Base-by-base conservation (phyloP, 2,329 filamentous ascomycete species). In the Massarina eburnea region DNA sequence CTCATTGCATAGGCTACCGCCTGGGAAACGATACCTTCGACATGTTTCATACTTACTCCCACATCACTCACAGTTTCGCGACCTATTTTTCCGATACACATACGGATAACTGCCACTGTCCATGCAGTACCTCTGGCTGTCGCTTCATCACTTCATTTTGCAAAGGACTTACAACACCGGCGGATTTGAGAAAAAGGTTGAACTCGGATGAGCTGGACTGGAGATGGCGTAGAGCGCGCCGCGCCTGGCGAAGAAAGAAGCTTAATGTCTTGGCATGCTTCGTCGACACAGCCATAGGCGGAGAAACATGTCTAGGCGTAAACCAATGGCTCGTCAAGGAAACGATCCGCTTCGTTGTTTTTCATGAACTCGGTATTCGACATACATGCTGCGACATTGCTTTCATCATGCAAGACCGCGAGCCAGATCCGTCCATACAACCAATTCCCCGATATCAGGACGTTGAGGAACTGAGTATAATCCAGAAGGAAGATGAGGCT, bases 301-400 rank as follows among this genome's bases (percentile, higher is more conserved):
- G 10, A 18, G 22, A n/a, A 19, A 18, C 8, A 4, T 14, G 14
- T 3, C 10, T 9, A 14, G 26, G 8, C 3, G 5, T 19, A 17
- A 40, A 40, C 22, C 15, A 22, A 18, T 40, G 37, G 37, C 37
- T 40, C 22, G 22, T 40, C n/a, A 29, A n/a, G 3, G 37, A 40
- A 19, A 6, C n/a, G 21, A 40, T 40, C 19, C 37, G 37, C 19
- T 17, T 40, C 12, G 24, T 19, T n/a, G 37, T 40, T 4, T 40
- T 40, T 14, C 27, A 20, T 15, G n/a, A 9, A 19, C 37, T 40
- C 24, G 37, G 22, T 14, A 38, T 40, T 22, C 7, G 37, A 17
- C 22, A 40, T 14, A 40, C 37, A 17, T 40, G 37, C 19, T 40
- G 37, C 37, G 22, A 40, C 15, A 27, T 40, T 14, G 9, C n/a